Conservation (phyloP, 176 grass and related monocot genomes). For the Musa itinerans region DNA sequence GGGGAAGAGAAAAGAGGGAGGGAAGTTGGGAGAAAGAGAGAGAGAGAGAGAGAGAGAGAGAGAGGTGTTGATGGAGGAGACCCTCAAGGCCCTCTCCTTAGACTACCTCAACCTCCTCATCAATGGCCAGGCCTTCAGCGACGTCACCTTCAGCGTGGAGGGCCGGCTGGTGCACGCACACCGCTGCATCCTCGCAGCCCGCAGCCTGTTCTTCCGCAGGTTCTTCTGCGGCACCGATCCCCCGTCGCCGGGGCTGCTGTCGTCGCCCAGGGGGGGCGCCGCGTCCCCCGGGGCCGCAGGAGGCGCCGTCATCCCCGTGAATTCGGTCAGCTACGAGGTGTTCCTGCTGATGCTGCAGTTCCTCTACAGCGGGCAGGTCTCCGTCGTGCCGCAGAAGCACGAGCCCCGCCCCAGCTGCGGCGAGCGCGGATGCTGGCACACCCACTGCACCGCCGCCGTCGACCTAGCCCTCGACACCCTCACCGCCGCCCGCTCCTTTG, state of each 20-base stretch:
- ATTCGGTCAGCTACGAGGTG: slow-evolving; percentile 93
- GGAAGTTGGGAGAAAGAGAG: neutral
- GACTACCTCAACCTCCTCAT: slow-evolving; percentile 99
- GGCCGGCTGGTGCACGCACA: slow-evolving; percentile 90
- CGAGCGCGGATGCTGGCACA: slow-evolving; percentile 93
- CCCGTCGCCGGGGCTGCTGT: slow-evolving; percentile 27
- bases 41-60: neutral
- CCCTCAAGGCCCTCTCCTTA: slow-evolving; percentile 82
- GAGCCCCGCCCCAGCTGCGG: slow-evolving; percentile 71
- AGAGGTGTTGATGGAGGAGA: slow-evolving; percentile 54
- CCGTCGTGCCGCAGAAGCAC: slow-evolving; percentile 93
- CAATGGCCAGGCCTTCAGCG: slow-evolving; percentile 98
- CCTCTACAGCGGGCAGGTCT: slow-evolving; percentile 97
- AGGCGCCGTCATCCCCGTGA: slow-evolving; percentile 57
- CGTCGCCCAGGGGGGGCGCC: slow-evolving; percentile 34
- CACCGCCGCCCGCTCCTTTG: slow-evolving; percentile 73
- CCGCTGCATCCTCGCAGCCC: slow-evolving; percentile 95
- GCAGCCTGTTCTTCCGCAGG: slow-evolving; percentile 96
- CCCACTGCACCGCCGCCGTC: slow-evolving; percentile 94
- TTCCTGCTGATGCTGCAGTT: slow-evolving; percentile 96
- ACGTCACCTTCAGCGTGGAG: slow-evolving; percentile 92
- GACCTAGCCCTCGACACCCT: slow-evolving; percentile 91
- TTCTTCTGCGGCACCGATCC: slow-evolving; percentile 73
- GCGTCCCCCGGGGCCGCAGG: neutral
- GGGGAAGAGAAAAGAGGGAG: neutral